phyloP scores from a whole-genome alignment of 345 rosid species.

The Murraya paniculata region DNA sequence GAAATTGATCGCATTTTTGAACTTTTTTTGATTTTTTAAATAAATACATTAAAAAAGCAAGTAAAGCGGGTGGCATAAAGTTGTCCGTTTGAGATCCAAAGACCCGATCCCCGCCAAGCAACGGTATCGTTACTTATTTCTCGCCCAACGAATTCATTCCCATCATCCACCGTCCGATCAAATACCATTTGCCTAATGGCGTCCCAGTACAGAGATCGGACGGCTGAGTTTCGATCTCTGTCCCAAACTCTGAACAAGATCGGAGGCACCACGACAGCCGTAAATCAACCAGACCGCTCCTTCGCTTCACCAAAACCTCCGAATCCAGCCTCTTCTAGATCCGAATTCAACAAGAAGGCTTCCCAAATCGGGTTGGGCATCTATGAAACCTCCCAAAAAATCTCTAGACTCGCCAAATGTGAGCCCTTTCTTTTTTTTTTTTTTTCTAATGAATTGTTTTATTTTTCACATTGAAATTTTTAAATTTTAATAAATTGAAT shows the following conservation, averaged over 20 bases:
- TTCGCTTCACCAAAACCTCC: constrained; percentile 30
- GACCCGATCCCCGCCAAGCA: neutral
- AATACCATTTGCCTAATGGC: constrained; percentile 36
- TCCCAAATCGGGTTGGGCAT: constrained; percentile 58
- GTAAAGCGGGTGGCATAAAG: neutral
- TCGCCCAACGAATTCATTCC: neutral
- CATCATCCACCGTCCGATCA: neutral
- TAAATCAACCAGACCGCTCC: constrained; percentile 21
- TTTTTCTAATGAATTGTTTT: neutral
- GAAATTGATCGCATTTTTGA: neutral
- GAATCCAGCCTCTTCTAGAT: constrained; percentile 47
- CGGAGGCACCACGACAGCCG: constrained; percentile 41
- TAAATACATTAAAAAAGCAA: neutral
- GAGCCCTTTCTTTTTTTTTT: neutral
- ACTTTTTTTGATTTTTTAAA: neutral
- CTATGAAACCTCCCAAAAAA: constrained; percentile 74
- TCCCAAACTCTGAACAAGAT: constrained; percentile 65
- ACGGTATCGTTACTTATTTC: neutral
- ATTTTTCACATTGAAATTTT: neutral
- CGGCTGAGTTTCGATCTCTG: constrained; percentile 76
- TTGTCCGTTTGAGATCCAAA: neutral
- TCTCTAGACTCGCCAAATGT: constrained; percentile 68
- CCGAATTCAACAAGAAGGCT: constrained; percentile 83
- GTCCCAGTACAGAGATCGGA: constrained; percentile 66
- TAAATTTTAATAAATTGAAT: neutral